phyloP scores from a whole-genome alignment of 1,284 basidiomycete genomes.

The Mycena citricolor region DNA sequence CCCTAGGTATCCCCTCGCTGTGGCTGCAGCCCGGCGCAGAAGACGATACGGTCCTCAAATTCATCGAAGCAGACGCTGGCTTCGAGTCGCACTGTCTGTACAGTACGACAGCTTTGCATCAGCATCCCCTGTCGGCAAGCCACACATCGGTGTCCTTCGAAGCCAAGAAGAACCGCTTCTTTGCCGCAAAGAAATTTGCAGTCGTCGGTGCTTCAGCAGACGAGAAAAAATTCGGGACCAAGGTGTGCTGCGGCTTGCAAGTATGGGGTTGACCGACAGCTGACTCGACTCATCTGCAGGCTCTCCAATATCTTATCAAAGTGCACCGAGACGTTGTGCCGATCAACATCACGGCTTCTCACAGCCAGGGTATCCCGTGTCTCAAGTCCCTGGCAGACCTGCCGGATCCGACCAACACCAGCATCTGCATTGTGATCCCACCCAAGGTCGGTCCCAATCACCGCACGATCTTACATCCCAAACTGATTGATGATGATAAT shows the following conservation, averaged over 20 bases:
- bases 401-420: conserved; percentile 61
- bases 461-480: not conserved
- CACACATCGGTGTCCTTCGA: not conserved
- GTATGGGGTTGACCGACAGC: no score
- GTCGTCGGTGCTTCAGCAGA: conserved; percentile 81
- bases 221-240: conserved; percentile 69
- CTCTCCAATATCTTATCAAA: conserved; percentile 67
- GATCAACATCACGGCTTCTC: conserved; percentile 57
- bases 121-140: not conserved
- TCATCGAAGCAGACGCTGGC: conserved; percentile 31
- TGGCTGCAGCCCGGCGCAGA: conserved; percentile 88
- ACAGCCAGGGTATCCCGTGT: conserved; percentile 61
- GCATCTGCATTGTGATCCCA: conserved; percentile 77
- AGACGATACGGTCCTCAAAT: conserved; percentile 46
- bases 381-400: conserved; percentile 56
- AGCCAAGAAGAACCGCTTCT: conserved; percentile 49
- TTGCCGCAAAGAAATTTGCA: conserved; percentile 62
- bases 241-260: no score
- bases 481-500: conserved; percentile 13
- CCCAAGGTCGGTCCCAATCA: conserved; percentile 48
- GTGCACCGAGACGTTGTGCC: conserved; percentile 65
- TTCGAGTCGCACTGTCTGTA: not conserved
- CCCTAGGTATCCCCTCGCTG: conserved; percentile 60
- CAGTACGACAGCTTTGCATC: not conserved
- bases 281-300: conserved; percentile 1